Conservation (phyloP, 192 early-diverging fungal genomes). For the Gryganskiella cystojenkinii region DNA sequence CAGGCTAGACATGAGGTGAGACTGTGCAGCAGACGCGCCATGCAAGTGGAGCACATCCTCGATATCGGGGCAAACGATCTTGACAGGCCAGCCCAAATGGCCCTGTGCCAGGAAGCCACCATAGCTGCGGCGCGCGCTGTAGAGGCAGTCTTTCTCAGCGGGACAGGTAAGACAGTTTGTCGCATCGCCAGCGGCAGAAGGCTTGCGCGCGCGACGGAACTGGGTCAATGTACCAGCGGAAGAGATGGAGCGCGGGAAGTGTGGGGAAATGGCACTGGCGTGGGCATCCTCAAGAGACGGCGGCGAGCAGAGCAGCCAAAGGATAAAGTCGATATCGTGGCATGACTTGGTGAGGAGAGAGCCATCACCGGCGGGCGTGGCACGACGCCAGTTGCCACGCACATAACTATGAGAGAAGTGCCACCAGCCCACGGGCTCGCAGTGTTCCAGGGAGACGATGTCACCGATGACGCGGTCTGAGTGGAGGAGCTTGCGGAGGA, state of each 20-base stretch:
- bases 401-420: constrained; percentile 69
- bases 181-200: constrained; percentile 64
- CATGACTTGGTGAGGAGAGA: neutral
- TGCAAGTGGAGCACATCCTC: constrained; percentile 7
- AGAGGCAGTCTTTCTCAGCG: constrained; percentile 64
- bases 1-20: constrained; percentile 4
- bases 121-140: constrained; percentile 70
- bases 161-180: constrained; percentile 65
- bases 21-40: neutral
- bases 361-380: neutral
- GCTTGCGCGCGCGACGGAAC: constrained; percentile 66
- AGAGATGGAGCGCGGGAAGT: constrained; percentile 53
- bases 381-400: constrained; percentile 5
- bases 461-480: constrained; percentile 61
- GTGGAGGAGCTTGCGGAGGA: constrained; percentile 56
- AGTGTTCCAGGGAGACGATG: constrained; percentile 70
- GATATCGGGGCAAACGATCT: constrained; percentile 59
- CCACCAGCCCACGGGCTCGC: constrained; percentile 74
- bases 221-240: constrained; percentile 71
- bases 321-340: constrained; percentile 16
- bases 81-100: constrained; percentile 63
- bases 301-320: neutral
- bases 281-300: constrained; percentile 4
- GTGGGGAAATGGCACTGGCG: constrained; percentile 49
- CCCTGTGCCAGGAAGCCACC: constrained; percentile 51